These are phyloP conservation scores for Daldinia sp. DNA, from an alignment of 2,329 filamentous ascomycete genomes.

Conservation along the genomic window DNA sequence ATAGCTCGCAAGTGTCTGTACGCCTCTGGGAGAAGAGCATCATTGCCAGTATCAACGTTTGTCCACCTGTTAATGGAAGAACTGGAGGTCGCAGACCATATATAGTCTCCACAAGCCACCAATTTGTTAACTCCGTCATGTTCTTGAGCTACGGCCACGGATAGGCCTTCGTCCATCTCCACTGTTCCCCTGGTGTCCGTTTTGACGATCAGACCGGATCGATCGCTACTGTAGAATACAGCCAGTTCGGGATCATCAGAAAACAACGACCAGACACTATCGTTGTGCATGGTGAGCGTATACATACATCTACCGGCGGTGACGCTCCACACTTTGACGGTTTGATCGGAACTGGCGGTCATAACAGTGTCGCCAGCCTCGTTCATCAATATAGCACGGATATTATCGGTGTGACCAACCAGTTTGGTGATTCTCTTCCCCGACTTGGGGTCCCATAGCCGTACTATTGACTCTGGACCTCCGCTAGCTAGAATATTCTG, in stretches of 20 bases:
- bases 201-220: constrained; percentile 93
- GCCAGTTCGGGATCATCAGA: constrained; percentile 86
- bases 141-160: constrained; percentile 90
- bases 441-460: constrained; percentile 88
- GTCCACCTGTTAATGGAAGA: constrained; percentile 94
- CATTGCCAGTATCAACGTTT: constrained; percentile 80
- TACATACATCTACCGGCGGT: constrained; percentile 96
- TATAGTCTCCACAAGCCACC: constrained; percentile 74
- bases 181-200: constrained; percentile 83
- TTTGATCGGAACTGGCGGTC: constrained; percentile 94
- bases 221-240: constrained; percentile 94
- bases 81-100: constrained; percentile 90
- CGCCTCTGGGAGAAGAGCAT: constrained; percentile 70
- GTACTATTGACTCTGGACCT: constrained; percentile 90
- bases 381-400: constrained; percentile 89
- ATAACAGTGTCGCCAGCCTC: constrained; percentile 89
- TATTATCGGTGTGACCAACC: constrained; percentile 93
- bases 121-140: constrained; percentile 80
- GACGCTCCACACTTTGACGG: constrained; percentile 97
- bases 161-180: constrained; percentile 84
- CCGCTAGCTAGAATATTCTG: constrained; percentile 87
- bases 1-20: constrained; percentile 57
- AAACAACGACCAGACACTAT: constrained; percentile 95
- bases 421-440: constrained; percentile 95
- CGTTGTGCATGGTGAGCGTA: constrained; percentile 98